phyloP scores from a whole-genome alignment of 805 yeast genomes.

The Yarrowia yakushimensis region DNA sequence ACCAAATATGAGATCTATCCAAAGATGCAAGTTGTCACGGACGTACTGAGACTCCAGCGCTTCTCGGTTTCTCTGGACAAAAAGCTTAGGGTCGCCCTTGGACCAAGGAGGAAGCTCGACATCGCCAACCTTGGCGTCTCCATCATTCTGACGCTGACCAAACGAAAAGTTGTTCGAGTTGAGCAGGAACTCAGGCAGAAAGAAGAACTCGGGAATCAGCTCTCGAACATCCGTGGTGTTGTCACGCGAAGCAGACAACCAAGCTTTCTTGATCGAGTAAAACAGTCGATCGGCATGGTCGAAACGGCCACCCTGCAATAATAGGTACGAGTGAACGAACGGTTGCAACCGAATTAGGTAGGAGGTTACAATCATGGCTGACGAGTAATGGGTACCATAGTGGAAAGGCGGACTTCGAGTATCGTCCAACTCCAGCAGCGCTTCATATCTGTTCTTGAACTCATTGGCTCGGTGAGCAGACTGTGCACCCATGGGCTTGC shows the following conservation, averaged over 20 bases:
- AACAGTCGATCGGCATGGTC: conserved; percentile 86
- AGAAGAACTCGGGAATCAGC: conserved; percentile 80
- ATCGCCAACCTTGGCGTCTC: conserved; percentile 48
- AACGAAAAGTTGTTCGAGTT: conserved; percentile 66
- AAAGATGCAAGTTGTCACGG: conserved; percentile 66
- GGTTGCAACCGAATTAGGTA: conserved; percentile 75
- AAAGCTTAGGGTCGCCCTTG: conserved; percentile 66
- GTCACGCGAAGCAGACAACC: conserved; percentile 76
- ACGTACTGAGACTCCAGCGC: conserved; percentile 83
- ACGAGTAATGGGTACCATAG: conserved; percentile 89
- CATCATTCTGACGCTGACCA: conserved; percentile 61
- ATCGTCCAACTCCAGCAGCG: conserved; percentile 60
- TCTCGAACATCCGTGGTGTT: conserved; percentile 87
- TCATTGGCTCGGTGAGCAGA: conserved; percentile 53
- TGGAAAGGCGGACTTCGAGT: conserved; percentile 71
- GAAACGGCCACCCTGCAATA: conserved; percentile 82
- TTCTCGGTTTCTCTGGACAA: conserved; percentile 70
- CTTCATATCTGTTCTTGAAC: conserved; percentile 70
- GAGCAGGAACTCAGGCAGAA: conserved; percentile 69
- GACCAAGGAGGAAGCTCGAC: conserved; percentile 85
- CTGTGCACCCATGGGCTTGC: conserved; percentile 94
- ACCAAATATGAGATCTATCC: conserved; percentile 88
- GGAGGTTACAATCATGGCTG: conserved; percentile 89
- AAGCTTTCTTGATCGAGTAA: conserved; percentile 68
- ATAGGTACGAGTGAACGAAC: conserved; percentile 69